Base-by-base conservation (phyloP, 148 eudicot genomes). In the Arbutus unedo region DNA sequence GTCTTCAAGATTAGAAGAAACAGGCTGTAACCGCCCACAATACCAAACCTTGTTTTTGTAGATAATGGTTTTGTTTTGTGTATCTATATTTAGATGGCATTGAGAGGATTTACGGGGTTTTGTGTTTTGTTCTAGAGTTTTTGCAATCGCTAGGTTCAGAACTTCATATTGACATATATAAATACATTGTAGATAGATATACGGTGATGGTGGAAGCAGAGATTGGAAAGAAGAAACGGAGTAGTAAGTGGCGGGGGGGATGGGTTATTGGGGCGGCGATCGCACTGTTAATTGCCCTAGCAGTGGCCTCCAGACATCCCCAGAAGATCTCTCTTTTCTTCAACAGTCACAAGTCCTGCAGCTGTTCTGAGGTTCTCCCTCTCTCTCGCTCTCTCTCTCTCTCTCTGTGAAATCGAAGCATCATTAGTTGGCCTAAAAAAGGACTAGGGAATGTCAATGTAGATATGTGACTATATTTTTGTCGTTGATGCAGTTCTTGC, bases 321-420 rank as follows among this genome's bases (percentile, higher is more conserved):
- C 79, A 70, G 41, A 83, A 66, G 50, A 70, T 86, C 44, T 81
- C 84, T 67, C 31, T 55, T 43, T 59, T 86, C 25, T 7, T 60
- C 23, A 53, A 16, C 79, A 59, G 83, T 88, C 86, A 71, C 4
- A 87, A 87, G 73, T 82, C 87, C 23, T 90, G 90, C 84, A 86
- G 8, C 8, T 93, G 97, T 86, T 84, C 90, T 78, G 78, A 91
- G 91, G 97, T 93, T 60, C 13, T 80, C 79, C 66, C 77, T 68
- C 64, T 76, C 76, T 44, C 78, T 68, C 66, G 53, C 80, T 62
- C 64, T 77, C 77, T 78, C 66, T 77, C 80, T 54, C n/a, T 79
- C 78, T 76, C 76, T 67, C 62, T 76, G 55, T 73, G 4, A 54
- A 47, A 62, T 79, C 21, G 21, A 4, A 79, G 21, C 57, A 55